Evolutionary conservation across 2,329 filamentous ascomycete genomes (phyloP), one percentile per base, ranked within the genome.

Genomic region (Ceratocystis albifundus): DNA sequence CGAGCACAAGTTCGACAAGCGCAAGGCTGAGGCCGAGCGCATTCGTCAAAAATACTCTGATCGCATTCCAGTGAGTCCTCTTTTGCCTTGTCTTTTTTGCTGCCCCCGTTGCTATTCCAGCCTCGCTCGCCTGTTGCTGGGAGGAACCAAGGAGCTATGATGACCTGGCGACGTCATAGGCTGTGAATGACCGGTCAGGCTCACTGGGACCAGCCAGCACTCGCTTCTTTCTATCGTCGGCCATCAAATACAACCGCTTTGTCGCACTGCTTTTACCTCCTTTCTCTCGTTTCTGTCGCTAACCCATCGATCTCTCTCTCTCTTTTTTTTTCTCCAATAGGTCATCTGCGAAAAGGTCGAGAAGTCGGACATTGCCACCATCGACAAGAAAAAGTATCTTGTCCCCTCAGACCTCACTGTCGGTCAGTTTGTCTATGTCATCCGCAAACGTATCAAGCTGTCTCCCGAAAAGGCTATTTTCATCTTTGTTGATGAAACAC

Each of bases 311-410:
- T 3, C 36, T 12, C 66, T 2, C 63, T 45, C 15, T n/a, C 15
- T n/a, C n/a, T 57, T 7, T 12, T 61, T 61, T 44, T 25, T 32
- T 15, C 50, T 8, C 28, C 32, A 69, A 71, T 73, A 96, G 92
- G 93, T 99, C 70, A 99, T 99, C 77, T 99, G 94, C 83, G 94
- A 97, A 80, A 97, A 97, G 83, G 93, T 97, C 72, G 94, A 99
- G 80, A 97, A 96, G 82, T 95, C 89, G 69, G 94, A 99, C 76
- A 99, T 99, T 73, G 94, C 94, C 69, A 97, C 94, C 71, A 99
- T 99, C 83, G 94, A 99, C 81, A 99, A 99, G 88, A 99, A 99
- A 87, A 99, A 99, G 82, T 99, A 99, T 75, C 85, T 99, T 62
- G 94, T 99, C 32, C 94, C 94, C 15, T 91, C 94, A 72, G 94